Conservation (phyloP, 2,329 filamentous ascomycete genomes). For the Fusarium sambucinum region DNA sequence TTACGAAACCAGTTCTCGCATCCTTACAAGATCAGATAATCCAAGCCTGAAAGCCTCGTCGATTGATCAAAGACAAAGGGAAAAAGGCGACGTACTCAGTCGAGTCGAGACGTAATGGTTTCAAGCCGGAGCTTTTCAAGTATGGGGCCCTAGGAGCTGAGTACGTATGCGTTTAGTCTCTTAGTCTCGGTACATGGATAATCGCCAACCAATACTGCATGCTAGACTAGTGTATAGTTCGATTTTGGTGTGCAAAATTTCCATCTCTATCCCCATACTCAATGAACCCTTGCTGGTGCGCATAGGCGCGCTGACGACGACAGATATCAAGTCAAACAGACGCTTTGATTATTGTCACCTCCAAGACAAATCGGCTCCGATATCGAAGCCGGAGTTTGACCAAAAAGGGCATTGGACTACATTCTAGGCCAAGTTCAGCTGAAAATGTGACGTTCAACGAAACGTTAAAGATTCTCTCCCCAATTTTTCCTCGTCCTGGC, state of each 20-base stretch:
- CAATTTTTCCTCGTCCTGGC: conserved; percentile 1
- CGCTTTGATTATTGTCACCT: conserved; percentile 23
- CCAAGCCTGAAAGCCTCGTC: background rate
- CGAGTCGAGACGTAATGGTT: conserved; percentile 32
- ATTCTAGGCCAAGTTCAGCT: background rate
- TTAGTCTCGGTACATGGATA: conserved; percentile 3
- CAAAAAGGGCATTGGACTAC: conserved; percentile 23
- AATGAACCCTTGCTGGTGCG: conserved; percentile 14
- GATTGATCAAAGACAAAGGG: background rate
- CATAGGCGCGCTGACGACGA: conserved; percentile 27
- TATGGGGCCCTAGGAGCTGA: conserved; percentile 14
- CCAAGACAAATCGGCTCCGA: conserved; percentile 14
- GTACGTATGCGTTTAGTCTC: conserved; percentile 26
- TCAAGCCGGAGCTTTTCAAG: conserved; percentile 18
- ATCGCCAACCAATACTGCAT: background rate
- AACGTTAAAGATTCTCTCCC: conserved; percentile 10
- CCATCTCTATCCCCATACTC: conserved; percentile 8
- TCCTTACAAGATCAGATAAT: conserved; percentile 17
- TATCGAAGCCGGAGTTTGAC: conserved; percentile 17
- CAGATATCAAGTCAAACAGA: conserved; percentile 18
- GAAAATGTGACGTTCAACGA: conserved; percentile 10
- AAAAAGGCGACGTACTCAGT: conserved; percentile 21
- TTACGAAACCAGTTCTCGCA: conserved; percentile 4
- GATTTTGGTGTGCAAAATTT: conserved; percentile 6
- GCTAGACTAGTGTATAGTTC: background rate